These are phyloP conservation scores for Beauveria sp. DNA, from an alignment of 2,329 filamentous ascomycete species.

Conservation along the genomic window DNA sequence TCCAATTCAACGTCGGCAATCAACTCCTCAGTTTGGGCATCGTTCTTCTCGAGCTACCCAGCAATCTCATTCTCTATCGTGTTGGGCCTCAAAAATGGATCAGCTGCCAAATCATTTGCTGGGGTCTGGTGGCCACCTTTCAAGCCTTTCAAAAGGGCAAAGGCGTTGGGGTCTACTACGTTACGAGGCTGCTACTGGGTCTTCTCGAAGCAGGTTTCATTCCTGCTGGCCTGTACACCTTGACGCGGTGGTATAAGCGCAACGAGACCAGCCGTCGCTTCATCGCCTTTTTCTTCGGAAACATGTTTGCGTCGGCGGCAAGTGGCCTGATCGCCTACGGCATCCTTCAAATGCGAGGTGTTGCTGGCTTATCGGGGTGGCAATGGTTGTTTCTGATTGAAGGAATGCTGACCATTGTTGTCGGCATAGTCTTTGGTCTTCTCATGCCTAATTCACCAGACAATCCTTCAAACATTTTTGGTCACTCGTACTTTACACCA, in stretches of 20 bases:
- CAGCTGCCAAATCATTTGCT: conserved; percentile 20
- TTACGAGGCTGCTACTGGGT: neutral
- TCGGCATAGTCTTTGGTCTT: conserved; percentile 21
- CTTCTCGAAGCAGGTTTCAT: conserved; percentile 35
- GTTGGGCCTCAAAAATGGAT: conserved; percentile 37
- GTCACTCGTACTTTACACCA: conserved; percentile 12
- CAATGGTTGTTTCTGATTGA: conserved; percentile 34
- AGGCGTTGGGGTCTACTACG: conserved; percentile 12
- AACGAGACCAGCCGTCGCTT: conserved; percentile 33
- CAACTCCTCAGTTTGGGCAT: conserved; percentile 37
- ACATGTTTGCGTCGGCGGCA: conserved; percentile 21
- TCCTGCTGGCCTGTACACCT: conserved; percentile 36
- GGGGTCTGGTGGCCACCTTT: conserved; percentile 24
- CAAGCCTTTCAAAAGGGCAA: conserved; percentile 25
- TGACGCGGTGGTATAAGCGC: conserved; percentile 38
- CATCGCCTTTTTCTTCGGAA: neutral
- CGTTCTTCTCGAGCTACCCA: conserved; percentile 32
- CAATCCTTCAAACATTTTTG: conserved; percentile 8
- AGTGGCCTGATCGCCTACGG: conserved; percentile 35
- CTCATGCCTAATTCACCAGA: conserved; percentile 9
- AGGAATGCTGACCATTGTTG: conserved; percentile 23
- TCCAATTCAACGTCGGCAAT: conserved; percentile 38
- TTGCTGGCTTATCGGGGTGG: conserved; percentile 32
- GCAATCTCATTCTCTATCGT: conserved; percentile 36
- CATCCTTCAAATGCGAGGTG: conserved; percentile 19